A percentile compares a stretch with the other conserved stretches of the same genome.
phyloP scores from a whole-genome alignment of 495 filamentous ascomycete genomes.

The Cercophora samala region DNA sequence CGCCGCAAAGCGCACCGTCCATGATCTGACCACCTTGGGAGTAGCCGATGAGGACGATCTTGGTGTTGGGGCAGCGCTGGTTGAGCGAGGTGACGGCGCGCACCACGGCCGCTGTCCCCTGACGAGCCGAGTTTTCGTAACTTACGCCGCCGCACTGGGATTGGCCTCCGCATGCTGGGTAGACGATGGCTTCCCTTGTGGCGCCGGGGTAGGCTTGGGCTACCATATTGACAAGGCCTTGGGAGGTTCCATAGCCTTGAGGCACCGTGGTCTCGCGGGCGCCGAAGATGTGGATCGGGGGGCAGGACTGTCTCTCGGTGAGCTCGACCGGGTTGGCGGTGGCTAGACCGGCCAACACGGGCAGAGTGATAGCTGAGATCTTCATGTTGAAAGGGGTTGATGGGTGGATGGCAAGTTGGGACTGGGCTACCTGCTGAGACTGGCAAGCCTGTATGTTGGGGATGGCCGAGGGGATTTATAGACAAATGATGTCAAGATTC shows the following conservation, averaged over 20 bases:
- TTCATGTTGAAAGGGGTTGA: background rate
- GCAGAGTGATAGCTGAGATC: background rate
- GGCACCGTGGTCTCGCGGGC: slow-evolving; percentile 61
- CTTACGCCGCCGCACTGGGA: slow-evolving; percentile 44
- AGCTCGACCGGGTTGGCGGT: slow-evolving; percentile 4
- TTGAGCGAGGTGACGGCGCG: slow-evolving; percentile 54
- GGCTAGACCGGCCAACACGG: background rate
- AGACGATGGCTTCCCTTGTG: slow-evolving; percentile 53
- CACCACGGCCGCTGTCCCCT: slow-evolving; percentile 53
- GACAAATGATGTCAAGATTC: background rate
- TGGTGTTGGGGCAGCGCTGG: slow-evolving; percentile 50
- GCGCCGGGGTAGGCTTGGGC: slow-evolving; percentile 51
- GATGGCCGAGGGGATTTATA: background rate
- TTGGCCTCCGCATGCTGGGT: slow-evolving; percentile 51
- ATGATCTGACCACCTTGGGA: slow-evolving; percentile 64
- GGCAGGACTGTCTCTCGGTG: slow-evolving; percentile 39
- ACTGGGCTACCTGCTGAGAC: background rate
- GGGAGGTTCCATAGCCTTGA: slow-evolving; percentile 54
- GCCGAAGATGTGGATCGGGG: slow-evolving; percentile 57
- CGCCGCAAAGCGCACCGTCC: slow-evolving; percentile 61
- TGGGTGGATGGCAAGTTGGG: background rate
- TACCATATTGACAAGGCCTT: slow-evolving; percentile 53
- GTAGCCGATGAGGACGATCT: slow-evolving; percentile 62
- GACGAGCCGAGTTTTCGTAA: slow-evolving; percentile 52
- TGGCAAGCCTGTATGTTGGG: background rate